Evolutionary conservation across 345 rosid species (phyloP).

Genomic region (Clarkia xantiana): DNA sequence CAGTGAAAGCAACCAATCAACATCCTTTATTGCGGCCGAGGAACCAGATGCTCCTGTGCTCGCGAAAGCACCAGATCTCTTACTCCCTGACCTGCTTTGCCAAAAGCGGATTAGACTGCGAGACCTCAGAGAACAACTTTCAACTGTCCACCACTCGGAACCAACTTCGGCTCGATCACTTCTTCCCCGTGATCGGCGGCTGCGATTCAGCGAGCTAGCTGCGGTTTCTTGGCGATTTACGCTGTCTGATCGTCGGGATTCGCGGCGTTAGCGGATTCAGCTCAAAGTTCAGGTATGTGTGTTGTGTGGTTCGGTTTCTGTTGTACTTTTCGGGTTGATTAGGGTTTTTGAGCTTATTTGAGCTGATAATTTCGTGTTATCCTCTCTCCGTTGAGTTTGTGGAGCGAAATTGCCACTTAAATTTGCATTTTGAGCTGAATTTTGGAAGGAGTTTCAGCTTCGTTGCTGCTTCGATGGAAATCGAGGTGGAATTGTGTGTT

Average conservation of each 20-base stretch:
- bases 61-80: neutral
- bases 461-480: no score
- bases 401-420: no score
- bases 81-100: neutral
- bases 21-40: neutral
- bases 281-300: no score
- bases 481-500: no score
- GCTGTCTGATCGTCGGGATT: neutral
- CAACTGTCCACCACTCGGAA: constrained; percentile 1
- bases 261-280: no score
- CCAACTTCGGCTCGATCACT: neutral
- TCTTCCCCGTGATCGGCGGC: neutral
- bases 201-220: neutral
- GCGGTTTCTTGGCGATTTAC: neutral
- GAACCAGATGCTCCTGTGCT: neutral
- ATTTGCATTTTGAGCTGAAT: no score
- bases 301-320: no score
- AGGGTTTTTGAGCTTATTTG: no score
- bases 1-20: constrained; percentile 5
- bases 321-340: no score
- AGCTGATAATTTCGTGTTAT: no score
- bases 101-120: neutral
- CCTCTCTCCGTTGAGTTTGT: no score
- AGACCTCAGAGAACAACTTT: neutral
- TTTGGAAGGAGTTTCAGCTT: no score